These are phyloP conservation scores for Xylariaceae sp. DNA, from an alignment of 2,329 filamentous ascomycete genomes.

Conservation along the genomic window DNA sequence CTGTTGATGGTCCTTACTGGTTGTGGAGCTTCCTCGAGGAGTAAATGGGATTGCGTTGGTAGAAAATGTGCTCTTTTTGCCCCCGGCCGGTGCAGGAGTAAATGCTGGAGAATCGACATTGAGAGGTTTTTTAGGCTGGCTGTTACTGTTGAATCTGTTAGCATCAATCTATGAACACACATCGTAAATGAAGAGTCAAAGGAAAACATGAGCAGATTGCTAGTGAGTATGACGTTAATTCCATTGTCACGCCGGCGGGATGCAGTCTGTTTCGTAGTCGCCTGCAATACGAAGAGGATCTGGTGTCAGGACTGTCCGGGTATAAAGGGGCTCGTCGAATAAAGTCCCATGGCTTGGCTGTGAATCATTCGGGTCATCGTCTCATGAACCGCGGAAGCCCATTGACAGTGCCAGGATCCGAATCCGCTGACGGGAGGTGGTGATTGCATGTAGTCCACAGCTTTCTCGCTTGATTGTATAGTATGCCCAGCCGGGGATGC, in stretches of 20 bases:
- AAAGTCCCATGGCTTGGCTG: too few species aligned
- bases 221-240: background rate
- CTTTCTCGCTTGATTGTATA: too few species aligned
- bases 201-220: too few species aligned
- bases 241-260: background rate
- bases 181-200: background rate
- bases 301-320: background rate
- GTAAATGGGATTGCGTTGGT: conserved; percentile 86
- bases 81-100: conserved; percentile 58
- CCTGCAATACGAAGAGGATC: background rate
- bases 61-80: conserved; percentile 73
- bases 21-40: conserved; percentile 50
- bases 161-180: conserved; percentile 10
- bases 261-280: background rate
- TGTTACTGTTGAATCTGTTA: conserved; percentile 26
- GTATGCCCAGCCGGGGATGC: too few species aligned
- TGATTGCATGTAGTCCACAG: too few species aligned
- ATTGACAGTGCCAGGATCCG: background rate
- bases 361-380: background rate
- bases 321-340: too few species aligned
- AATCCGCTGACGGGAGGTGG: background rate
- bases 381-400: background rate
- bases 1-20: conserved; percentile 18
- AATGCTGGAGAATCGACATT: conserved; percentile 97
- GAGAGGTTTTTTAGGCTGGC: conserved; percentile 64